Evolutionary conservation across 1,284 basidiomycete species (phyloP).

Genomic region (Tilletia caries): DNA sequence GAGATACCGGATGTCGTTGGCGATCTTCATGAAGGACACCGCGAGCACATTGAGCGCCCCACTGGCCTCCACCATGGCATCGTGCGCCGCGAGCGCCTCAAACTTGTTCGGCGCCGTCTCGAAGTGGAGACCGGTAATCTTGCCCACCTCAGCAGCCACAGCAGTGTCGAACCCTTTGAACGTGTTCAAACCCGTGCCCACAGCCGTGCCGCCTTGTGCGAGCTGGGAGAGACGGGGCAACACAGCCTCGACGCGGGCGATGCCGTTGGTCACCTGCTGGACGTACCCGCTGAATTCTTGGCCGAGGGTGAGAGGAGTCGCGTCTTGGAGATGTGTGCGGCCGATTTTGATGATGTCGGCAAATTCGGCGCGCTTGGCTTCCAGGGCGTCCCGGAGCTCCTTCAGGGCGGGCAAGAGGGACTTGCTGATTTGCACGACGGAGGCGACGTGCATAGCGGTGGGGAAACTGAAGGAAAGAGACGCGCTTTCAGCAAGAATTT

Average conservation of each 20-base stretch:
- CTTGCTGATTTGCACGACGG: conserved; percentile 80
- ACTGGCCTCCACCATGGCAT: conserved; percentile 94
- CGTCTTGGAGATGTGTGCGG: conserved; percentile 93
- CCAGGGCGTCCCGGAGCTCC: conserved; percentile 77
- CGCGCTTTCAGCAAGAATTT: too few species aligned
- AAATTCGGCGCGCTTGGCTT: conserved; percentile 68
- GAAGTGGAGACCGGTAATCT: conserved; percentile 84
- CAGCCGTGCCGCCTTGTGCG: conserved; percentile 97
- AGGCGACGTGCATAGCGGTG: conserved; percentile 97
- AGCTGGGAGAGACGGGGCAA: conserved; percentile 83
- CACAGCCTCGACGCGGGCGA: conserved; percentile 76
- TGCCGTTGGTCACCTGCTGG: conserved; percentile 86
- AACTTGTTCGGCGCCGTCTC: conserved; percentile 99
- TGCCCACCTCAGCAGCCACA: conserved; percentile 86
- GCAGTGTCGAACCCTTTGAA: conserved; percentile 93
- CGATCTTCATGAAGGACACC: conserved; percentile 97
- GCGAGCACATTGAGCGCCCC: conserved; percentile 94
- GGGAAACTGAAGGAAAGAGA: conserved; percentile 70
- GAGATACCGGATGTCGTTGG: conserved; percentile 97
- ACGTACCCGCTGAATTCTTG: conserved; percentile 99
- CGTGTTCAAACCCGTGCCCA: conserved; percentile 94
- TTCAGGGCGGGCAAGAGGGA: conserved; percentile 80
- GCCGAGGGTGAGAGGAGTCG: conserved; percentile 92
- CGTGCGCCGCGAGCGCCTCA: conserved; percentile 92
- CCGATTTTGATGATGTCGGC: conserved; percentile 87